Evolutionary conservation across 768 basidiomycete genomes (phyloP), one percentile per base, ranked within the genome.

Genomic region (Hydnomerulius pinastri): DNA sequence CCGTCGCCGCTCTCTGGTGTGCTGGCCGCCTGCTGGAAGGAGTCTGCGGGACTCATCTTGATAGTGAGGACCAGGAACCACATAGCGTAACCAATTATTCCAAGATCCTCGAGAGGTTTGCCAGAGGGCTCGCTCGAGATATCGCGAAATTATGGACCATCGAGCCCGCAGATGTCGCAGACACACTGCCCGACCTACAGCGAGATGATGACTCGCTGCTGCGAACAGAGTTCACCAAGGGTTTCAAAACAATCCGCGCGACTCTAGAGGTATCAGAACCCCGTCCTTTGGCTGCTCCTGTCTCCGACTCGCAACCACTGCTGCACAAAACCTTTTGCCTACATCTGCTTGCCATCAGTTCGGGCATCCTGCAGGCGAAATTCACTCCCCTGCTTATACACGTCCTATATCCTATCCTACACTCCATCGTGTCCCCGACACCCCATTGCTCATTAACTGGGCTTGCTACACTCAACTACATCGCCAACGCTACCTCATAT

Each of bases 1-100:
- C 83, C 15, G 81, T 84, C 1, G 77, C 87, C 0, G 92, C 92
- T 3, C 72, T 95, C 20, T 98, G 93, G 93, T 88, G 90, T 56
- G 86, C 89, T 2, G 80, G 81, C 51, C 78, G 82, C 24, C 63
- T 98, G 0, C 63, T 98, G 50, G 85, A 90, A 58, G 95, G 96
- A 2, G 71, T 86, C 7, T 74, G 80, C 0, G 70, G 73, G 2
- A 60, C 84, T 7, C 73, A 71, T 15, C 67, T 87, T 8, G 68
- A 69, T 20, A 66, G 40, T 21, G 56, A 55, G 23, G 50, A 55
- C 9, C 59, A 49, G 17, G 18, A n/a, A 1, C 38, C 48, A 6
- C 45, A 30, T 21, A 15, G 18, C 18, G 4, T 58, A 21, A 43
- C 47, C 15, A 48, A 40, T 6, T 43, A 57, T 30, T 79, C 77